Evolutionary conservation across 495 filamentous ascomycete genomes (phyloP), one percentile per base, ranked within the genome.

Genomic region (Aspergillus indologenus): DNA sequence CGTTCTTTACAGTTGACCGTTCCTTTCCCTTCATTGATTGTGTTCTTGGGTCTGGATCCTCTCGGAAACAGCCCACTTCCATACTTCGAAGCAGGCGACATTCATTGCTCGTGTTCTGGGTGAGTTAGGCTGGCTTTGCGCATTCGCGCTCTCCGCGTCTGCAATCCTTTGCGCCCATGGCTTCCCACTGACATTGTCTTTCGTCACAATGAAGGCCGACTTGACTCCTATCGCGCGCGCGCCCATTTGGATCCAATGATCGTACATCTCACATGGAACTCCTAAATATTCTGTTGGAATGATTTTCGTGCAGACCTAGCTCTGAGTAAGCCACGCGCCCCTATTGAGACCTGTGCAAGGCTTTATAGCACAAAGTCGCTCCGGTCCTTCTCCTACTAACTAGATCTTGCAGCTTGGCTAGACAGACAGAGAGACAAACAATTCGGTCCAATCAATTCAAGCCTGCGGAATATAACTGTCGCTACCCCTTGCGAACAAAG

Each of bases 31-130:
- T 40, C 12, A 7, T 40, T 7, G 21, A 18, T 15, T 43, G 19
- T 52, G 3, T 20, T 47, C 58, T 46, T 56, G 53, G 53, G 58
- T 56, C 58, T 40, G 12, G 12, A 9, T 29, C 9, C 3, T 11
- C 12, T 40, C 12, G 34, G 34, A 40, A 40, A 2, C 12, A 11
- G 12, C 8, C 44, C 34, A 60, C 57, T 59, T 62, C 63, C 59
- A 64, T 67, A 64, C 65, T 34, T 61, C 51, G 49, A 48, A 53
- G 48, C 55, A 45, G 53, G 34, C 49, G 44, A 52, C 45, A 29
- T 58, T 49, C 34, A 21, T 34, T 21, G 34, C 53, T 60, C 54
- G 63, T 56, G 40, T 56, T 60, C 42, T 43, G 29, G 40, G 61
- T 62, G 42, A 42, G 54, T 43, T 48, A 56, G 45, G 43, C 59